Base-by-base conservation (phyloP, 2,329 filamentous ascomycete genomes). In the Raffaelea deltoideospora region DNA sequence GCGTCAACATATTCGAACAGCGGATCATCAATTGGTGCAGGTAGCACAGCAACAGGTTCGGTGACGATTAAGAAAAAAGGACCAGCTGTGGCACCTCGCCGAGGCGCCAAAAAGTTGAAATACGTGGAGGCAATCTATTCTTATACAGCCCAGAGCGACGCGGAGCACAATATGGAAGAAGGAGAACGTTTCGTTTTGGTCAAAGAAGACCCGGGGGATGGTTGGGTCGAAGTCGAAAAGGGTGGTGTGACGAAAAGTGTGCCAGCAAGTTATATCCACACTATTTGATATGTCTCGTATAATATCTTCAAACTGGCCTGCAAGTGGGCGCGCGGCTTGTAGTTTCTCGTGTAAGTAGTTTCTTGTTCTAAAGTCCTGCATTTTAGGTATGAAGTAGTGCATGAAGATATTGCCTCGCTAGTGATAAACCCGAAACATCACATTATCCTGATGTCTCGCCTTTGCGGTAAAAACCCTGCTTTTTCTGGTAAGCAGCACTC, bases 141-240 rank as follows among this genome's bases (percentile, higher is more conserved):
- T 35, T 98, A 98, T 55, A 67, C 77, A 35, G 85, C 88, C 15
- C 78, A 85, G 49, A 86, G 76, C 46, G 84, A 92, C 6, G 72
- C 75, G 8, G 90, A 98, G 59, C 86, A 88, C 56, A 85, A 69
- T 50, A 98, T 98, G 84, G 55, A 56, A 1, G 88, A 93, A 57
- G 90, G 90, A 1, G 90, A 98, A 58, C 72, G 77, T 35, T 92
- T 98, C 50, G 86, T 98, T 28, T 64, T 98, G 23, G 76, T 95
- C 42, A 86, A 78, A 49, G 77, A 83, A 39, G 88, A 96, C 52
- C 71, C 77, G 0, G 90, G 90, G 2, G 90, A 96, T 60, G 90
- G 90, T 1, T 98, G 90, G 90, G 84, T 79, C 21, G 90, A 96
- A 61, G 90, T 98, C 15, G 90, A 96, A 62, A 86, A 84, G 57